Evolutionary conservation across 78 protist genomes (phyloP).

Genomic region (Mastigamoeba balamuthi): DNA sequence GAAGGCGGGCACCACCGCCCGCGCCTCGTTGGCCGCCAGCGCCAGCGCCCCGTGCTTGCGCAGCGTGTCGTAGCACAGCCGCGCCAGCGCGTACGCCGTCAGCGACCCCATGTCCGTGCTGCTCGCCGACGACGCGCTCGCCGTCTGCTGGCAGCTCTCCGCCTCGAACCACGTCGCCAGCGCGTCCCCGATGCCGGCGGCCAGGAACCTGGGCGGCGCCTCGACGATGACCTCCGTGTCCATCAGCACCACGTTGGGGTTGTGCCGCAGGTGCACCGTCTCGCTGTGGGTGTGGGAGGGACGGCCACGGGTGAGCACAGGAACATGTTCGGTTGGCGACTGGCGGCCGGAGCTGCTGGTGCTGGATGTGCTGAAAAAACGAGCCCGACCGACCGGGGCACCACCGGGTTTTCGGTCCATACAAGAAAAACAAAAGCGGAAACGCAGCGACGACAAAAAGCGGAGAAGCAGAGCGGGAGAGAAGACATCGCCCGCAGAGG

Average conservation of each 20-base stretch:
- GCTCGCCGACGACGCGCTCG: no score
- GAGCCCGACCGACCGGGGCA: no score
- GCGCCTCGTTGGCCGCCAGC: background rate
- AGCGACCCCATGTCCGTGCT: background rate
- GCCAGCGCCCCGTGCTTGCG: background rate
- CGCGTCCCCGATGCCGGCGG: background rate
- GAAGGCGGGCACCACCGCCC: background rate
- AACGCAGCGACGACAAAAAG: no score
- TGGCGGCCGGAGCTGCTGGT: no score
- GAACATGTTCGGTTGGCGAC: no score
- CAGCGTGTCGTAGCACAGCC: background rate
- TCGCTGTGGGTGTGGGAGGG: no score
- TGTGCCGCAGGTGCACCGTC: background rate
- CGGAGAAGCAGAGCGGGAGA: no score
- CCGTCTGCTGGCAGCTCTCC: background rate
- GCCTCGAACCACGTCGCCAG: background rate
- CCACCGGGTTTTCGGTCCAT: no score
- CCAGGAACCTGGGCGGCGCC: background rate
- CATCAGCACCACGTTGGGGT: background rate
- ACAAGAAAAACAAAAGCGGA: no score
- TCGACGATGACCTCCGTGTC: background rate
- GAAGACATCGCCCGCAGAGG: no score
- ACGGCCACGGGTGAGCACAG: no score
- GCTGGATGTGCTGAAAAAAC: no score
- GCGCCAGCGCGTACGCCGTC: background rate